Conservation (phyloP, 2,329 filamentous ascomycete genomes). For the Fusarium vanettenii region DNA sequence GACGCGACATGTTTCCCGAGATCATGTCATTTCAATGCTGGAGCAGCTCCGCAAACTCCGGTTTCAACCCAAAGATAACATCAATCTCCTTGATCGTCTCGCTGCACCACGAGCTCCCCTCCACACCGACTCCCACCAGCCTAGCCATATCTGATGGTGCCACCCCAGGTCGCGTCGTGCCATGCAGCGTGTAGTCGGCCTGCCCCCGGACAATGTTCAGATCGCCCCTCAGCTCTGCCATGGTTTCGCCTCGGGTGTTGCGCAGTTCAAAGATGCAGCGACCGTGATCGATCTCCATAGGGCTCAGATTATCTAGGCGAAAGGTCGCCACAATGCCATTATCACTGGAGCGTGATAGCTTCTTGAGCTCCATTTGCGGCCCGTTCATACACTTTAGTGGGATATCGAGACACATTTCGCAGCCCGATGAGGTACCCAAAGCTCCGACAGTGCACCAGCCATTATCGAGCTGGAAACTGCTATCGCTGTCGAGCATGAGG, state of each 20-base stretch:
- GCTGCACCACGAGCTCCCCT: slow-evolving; percentile 43
- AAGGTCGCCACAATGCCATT: slow-evolving; percentile 36
- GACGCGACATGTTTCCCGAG: not conserved
- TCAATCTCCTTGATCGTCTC: slow-evolving; percentile 45
- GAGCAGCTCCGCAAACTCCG: slow-evolving; percentile 21
- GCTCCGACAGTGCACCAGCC: slow-evolving; percentile 42
- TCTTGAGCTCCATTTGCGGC: slow-evolving; percentile 36
- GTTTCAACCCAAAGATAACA: slow-evolving; percentile 29
- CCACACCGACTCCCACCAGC: slow-evolving; percentile 41
- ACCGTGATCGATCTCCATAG: slow-evolving; percentile 48
- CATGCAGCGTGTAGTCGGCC: slow-evolving; percentile 45
- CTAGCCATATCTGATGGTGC: slow-evolving; percentile 33
- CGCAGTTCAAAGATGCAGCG: slow-evolving; percentile 47
- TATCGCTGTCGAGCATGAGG: slow-evolving; percentile 44
- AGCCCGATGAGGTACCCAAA: slow-evolving; percentile 36
- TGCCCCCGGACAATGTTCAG: slow-evolving; percentile 44
- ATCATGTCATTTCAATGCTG: slow-evolving; percentile 11
- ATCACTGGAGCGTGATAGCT: slow-evolving; percentile 27
- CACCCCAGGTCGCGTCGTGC: slow-evolving; percentile 25
- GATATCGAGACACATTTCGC: slow-evolving; percentile 41
- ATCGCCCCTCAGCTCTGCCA: slow-evolving; percentile 45
- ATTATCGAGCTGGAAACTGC: slow-evolving; percentile 45
- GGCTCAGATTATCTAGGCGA: slow-evolving; percentile 44
- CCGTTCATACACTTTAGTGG: slow-evolving; percentile 44
- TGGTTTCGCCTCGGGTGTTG: slow-evolving; percentile 37